Evolutionary conservation across 164 flowering plant genomes (phyloP).

Genomic region (Vitis cinerea): DNA sequence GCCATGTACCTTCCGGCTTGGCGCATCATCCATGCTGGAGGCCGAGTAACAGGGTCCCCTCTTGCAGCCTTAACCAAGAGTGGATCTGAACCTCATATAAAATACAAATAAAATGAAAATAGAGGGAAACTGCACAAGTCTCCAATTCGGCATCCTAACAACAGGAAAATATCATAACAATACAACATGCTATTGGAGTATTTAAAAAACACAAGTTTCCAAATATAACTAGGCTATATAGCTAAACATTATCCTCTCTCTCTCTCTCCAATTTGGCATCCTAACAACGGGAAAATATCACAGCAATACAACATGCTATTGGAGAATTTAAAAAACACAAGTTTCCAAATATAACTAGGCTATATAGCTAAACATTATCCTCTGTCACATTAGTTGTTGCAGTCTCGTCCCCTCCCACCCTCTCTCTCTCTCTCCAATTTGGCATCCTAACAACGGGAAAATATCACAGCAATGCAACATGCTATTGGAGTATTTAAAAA

Average conservation of each 20-base stretch:
- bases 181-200: not conserved
- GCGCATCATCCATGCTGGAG: conserved; percentile 99
- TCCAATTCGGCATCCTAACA: not conserved
- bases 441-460: not conserved
- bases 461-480: not conserved
- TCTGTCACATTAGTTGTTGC: not conserved
- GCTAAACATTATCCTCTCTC: not conserved
- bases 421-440: not conserved
- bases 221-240: not conserved
- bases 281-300: not conserved
- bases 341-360: not conserved
- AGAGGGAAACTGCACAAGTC: not conserved
- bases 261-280: not conserved
- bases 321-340: not conserved
- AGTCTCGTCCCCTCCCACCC: not conserved
- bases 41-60: conserved; percentile 75
- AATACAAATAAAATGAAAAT: not conserved
- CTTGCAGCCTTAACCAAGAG: conserved; percentile 92
- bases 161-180: not conserved
- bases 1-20: conserved; percentile 99
- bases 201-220: not conserved
- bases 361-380: not conserved
- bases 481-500: not conserved
- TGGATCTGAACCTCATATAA: conserved; percentile 53
- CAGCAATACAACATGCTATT: not conserved